phyloP scores from a whole-genome alignment of 2,329 filamentous ascomycete genomes.

The Iodosphaeria phyllophila region DNA sequence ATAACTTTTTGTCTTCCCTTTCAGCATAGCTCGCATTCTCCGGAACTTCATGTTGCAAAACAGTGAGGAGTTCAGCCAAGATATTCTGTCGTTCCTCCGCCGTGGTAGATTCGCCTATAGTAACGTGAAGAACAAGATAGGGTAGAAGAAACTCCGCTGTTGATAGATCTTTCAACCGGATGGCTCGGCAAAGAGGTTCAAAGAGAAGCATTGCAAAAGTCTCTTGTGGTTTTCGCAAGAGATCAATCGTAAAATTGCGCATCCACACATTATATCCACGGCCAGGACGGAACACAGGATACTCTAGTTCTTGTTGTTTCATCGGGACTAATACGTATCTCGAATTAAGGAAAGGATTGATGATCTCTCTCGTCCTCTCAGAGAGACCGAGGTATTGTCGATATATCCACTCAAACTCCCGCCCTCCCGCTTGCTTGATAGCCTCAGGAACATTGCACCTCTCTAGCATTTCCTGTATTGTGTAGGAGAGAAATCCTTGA shows the following conservation, averaged over 20 bases:
- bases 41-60: conserved; percentile 44
- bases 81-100: conserved; percentile 46
- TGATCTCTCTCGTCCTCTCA: conserved; percentile 55
- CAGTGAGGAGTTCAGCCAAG: conserved; percentile 51
- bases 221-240: conserved; percentile 62
- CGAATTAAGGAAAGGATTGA: conserved; percentile 79
- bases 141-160: conserved; percentile 81
- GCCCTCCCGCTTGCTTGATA: conserved; percentile 20
- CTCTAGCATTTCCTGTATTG: conserved; percentile 79
- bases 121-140: conserved; percentile 67
- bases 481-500: conserved; percentile 83
- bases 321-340: conserved; percentile 57
- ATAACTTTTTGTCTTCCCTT: conserved; percentile 62
- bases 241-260: conserved; percentile 58
- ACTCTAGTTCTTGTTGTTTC: conserved; percentile 35
- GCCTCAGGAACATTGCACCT: conserved; percentile 54
- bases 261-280: conserved; percentile 69
- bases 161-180: conserved; percentile 68
- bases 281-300: conserved; percentile 58
- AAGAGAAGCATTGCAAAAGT: conserved; percentile 62
- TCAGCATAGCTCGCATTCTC: conserved; percentile 36
- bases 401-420: conserved; percentile 39
- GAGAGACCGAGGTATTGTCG: conserved; percentile 64
- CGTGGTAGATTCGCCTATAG: conserved; percentile 47
- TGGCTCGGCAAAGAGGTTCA: conserved; percentile 60